phyloP scores from a whole-genome alignment of 1,284 basidiomycete species.

The Rugosomyces carneus region DNA sequence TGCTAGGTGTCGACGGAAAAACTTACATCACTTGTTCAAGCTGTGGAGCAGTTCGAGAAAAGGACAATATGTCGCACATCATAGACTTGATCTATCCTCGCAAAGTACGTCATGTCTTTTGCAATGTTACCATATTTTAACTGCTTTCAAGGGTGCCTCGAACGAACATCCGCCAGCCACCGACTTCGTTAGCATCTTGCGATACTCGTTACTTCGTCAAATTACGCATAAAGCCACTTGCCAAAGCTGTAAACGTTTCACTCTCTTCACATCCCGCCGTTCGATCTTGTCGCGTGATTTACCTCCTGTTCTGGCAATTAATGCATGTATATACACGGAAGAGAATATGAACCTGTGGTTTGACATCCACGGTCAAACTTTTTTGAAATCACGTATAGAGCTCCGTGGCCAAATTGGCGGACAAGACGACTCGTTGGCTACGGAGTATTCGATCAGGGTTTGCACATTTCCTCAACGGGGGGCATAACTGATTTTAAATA shows the following conservation, averaged over 20 bases:
- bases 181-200: conserved; percentile 71
- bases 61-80: conserved; percentile 73
- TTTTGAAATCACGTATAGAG: conserved; percentile 50
- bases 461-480: conserved; percentile 17
- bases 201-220: conserved; percentile 75
- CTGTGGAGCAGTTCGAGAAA: conserved; percentile 68
- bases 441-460: conserved; percentile 71
- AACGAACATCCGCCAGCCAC: conserved; percentile 44
- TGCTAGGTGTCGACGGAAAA: conserved; percentile 73
- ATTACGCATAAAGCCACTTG: conserved; percentile 84
- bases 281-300: conserved; percentile 64
- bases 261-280: conserved; percentile 69
- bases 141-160: conserved; percentile 16
- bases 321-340: conserved; percentile 75
- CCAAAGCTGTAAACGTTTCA: conserved; percentile 73
- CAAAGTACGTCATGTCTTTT: conserved; percentile 41
- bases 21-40: conserved; percentile 71
- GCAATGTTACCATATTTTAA: background rate
- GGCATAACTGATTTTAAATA: background rate
- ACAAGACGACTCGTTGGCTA: conserved; percentile 48
- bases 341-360: conserved; percentile 79
- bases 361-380: conserved; percentile 50
- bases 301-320: conserved; percentile 85
- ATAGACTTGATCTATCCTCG: conserved; percentile 89
- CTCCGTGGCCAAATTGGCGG: conserved; percentile 55